Evolutionary conservation across 352 stramenopile genomes (phyloP), one percentile per base, ranked within the genome.

Genomic region (Blastocystis sp.): DNA sequence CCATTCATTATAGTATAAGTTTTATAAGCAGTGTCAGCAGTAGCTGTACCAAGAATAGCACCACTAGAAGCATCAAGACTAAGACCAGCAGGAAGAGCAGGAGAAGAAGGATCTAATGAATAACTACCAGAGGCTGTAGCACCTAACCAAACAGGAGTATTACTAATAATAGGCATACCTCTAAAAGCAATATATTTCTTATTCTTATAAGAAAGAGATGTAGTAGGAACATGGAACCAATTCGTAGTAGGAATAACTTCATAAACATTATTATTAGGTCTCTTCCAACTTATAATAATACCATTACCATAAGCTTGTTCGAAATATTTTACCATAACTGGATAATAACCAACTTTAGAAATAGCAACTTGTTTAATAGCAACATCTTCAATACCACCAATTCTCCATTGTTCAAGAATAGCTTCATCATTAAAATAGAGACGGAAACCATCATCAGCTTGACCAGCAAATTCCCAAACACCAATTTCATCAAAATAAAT

Each of bases 291-390:
- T 24, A 57, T 13, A 7, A 57, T 23, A 10, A 57, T 45, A 3
- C 23, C 46, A n/a, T 41, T 21, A n/a, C 11, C 16, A 16, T 2
- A 4, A 13, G 9, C 21, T 24, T 18, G 16, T 36, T 36, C 33
- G n/a, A 30, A 28, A 11, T 57, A 39, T 11, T 23, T 7, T 25
- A 57, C 35, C 25, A 32, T 45, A 36, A 39, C 32, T 19, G 42
- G 45, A 21, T 57, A 57, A 36, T 57, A 57, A 24, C 46, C 46
- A n/a, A 28, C 6, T 2, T 33, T 11, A 11, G 28, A 19, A 57
- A 37, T 16, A 2, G 27, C 35, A 9, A 13, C 11, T 24, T 57
- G 33, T 33, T 45, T 25, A 1, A 33, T 3, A 5, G 19, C 30
- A 11, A 9, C 32, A 2, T 40, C n/a, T 9, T 57, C 33, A 16